Evolutionary conservation across 345 rosid species (phyloP).

Genomic region (Acer yangbiense): DNA sequence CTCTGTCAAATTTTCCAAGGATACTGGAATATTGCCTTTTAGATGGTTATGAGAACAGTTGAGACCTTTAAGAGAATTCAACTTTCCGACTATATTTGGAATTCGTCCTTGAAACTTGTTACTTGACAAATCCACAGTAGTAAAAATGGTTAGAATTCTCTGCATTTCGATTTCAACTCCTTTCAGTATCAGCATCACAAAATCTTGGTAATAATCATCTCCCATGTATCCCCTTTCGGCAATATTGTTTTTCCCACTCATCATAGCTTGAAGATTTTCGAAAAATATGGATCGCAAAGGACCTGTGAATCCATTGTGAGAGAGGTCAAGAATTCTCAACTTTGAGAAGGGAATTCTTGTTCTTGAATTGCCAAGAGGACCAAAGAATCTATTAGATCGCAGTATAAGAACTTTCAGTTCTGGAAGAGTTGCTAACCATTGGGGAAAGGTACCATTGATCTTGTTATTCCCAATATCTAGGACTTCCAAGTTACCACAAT

Average conservation of each 20-base stretch:
- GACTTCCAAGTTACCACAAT: neutral
- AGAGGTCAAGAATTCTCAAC: conserved; percentile 7
- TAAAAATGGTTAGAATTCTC: conserved; percentile 6
- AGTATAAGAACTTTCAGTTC: neutral
- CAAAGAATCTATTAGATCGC: neutral
- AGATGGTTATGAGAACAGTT: neutral
- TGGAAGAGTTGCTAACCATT: neutral
- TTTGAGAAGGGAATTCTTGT: conserved; percentile 10
- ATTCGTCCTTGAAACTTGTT: conserved; percentile 19
- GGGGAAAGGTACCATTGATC: neutral
- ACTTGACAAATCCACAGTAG: conserved; percentile 13
- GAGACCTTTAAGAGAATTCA: neutral
- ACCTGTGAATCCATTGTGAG: neutral
- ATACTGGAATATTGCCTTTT: neutral
- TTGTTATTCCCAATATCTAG: conserved; percentile 8
- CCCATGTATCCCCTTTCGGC: neutral
- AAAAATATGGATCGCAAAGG: no score
- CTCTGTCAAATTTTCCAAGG: neutral
- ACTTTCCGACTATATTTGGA: conserved; percentile 15
- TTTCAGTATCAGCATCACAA: conserved; percentile 2
- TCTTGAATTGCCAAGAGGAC: neutral
- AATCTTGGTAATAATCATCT: neutral
- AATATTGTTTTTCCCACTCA: no score
- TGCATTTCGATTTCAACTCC: neutral
- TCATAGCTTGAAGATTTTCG: no score